phyloP scores from a whole-genome alignment of 441 rosid genomes.

The Erodium chrysanthum region DNA sequence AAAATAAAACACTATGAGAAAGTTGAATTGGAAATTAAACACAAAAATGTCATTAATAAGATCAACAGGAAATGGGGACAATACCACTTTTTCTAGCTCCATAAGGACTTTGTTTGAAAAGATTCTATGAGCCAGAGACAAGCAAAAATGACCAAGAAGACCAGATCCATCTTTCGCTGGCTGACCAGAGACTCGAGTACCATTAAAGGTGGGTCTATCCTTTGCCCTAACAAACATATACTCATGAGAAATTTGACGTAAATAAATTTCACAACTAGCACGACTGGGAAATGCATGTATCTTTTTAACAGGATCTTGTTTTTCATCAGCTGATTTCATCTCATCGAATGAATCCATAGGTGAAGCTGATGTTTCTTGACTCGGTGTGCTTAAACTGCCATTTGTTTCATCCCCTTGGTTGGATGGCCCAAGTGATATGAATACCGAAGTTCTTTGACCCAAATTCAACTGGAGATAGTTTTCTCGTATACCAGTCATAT shows the following conservation, averaged over 20 bases:
- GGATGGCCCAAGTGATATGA: conserved; percentile 53
- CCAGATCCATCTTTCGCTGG: conserved; percentile 39
- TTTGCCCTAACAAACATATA: conserved; percentile 42
- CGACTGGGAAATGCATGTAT: conserved; percentile 42
- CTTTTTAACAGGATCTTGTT: conserved; percentile 26
- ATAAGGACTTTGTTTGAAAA: conserved; percentile 57
- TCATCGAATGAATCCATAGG: conserved; percentile 40
- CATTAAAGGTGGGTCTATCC: conserved; percentile 32
- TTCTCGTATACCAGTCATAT: conserved; percentile 71
- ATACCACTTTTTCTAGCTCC: conserved; percentile 78
- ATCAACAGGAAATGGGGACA: conserved; percentile 16
- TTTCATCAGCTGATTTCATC: conserved; percentile 32
- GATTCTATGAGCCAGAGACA: conserved; percentile 80
- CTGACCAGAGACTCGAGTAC: conserved; percentile 35
- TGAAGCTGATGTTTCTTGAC: conserved; percentile 29
- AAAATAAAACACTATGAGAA: conserved; percentile 13
- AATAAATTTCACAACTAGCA: conserved; percentile 61
- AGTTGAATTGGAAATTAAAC: conserved; percentile 7
- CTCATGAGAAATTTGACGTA: conserved; percentile 72
- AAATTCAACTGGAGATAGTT: conserved; percentile 63
- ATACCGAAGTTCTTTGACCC: conserved; percentile 59
- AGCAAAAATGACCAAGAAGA: conserved; percentile 76
- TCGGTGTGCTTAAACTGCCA: conserved; percentile 23
- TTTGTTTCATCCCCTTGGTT: conserved; percentile 29
- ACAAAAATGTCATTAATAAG: not conserved